These are phyloP conservation scores for Chenopodium suecicum DNA, from an alignment of 148 eudicot genomes.

Conservation along the genomic window DNA sequence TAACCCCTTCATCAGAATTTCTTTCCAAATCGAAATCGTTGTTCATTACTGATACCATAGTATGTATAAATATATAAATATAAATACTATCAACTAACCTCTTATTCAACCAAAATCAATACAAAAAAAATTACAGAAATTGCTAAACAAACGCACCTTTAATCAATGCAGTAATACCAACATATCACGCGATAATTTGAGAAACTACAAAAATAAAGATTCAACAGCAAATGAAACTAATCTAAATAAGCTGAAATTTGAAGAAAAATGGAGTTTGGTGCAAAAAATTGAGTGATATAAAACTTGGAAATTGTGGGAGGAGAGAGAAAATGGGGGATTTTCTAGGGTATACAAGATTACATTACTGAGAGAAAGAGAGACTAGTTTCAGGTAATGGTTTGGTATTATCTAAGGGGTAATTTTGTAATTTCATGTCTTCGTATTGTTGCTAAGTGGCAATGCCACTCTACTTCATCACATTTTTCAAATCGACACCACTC, in stretches of 20 bases:
- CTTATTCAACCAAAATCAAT: not conserved
- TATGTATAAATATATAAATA: not conserved
- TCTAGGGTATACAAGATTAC: conserved; percentile 12
- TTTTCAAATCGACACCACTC: too few relatives aligned
- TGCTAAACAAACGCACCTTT: conserved; percentile 23
- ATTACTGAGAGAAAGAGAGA: not conserved
- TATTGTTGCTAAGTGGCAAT: not conserved
- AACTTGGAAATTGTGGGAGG: conserved; percentile 19
- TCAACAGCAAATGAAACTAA: not conserved
- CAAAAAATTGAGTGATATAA: conserved; percentile 12
- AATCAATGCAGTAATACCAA: conserved; percentile 15
- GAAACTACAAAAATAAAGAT: not conserved
- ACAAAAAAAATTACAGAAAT: not conserved
- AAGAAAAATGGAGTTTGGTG: not conserved
- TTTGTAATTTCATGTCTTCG: not conserved
- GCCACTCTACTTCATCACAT: too few relatives aligned
- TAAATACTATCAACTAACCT: not conserved
- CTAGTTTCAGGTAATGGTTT: not conserved
- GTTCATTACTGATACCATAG: conserved; percentile 26
- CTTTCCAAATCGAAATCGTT: conserved; percentile 33
- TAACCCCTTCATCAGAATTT: conserved; percentile 6
- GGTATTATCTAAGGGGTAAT: not conserved
- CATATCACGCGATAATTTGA: not conserved
- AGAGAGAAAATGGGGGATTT: conserved; percentile 5
- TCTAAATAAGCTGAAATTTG: not conserved